These are phyloP conservation scores for Phytopythium aichiense DNA, from an alignment of 352 stramenopile genomes.

Conservation along the genomic window DNA sequence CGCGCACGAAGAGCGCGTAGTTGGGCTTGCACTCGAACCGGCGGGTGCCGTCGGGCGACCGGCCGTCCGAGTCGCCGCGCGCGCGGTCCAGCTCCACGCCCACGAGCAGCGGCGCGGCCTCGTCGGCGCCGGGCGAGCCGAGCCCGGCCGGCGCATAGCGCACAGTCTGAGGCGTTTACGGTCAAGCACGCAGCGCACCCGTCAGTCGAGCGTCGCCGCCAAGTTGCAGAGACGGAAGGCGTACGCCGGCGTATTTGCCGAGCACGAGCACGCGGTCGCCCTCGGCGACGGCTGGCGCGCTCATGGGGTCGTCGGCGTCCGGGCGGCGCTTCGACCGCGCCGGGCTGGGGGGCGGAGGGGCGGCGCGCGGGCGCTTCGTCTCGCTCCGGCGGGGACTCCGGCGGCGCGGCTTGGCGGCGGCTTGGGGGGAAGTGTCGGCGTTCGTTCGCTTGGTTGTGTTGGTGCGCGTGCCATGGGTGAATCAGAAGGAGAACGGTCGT, in stretches of 20 bases:
- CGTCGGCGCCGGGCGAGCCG: neutral
- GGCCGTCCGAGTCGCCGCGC: slow-evolving; percentile 73
- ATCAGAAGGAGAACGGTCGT: too few relatives aligned
- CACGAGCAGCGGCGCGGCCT: slow-evolving; percentile 38
- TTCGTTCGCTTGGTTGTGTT: neutral
- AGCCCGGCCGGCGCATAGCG: slow-evolving; percentile 50
- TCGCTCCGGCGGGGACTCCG: neutral
- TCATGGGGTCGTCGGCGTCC: neutral
- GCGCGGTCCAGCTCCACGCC: slow-evolving; percentile 85
- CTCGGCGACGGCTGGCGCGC: slow-evolving; percentile 14
- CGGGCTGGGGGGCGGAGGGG: neutral
- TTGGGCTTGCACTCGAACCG: slow-evolving; percentile 84
- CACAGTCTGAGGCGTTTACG: slow-evolving; percentile 33
- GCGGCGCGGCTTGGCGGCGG: neutral
- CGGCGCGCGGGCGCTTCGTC: slow-evolving; percentile 6
- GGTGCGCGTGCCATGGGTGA: too few relatives aligned
- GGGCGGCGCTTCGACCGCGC: slow-evolving; percentile 3
- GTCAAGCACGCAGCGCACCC: neutral
- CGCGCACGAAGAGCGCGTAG: slow-evolving; percentile 81
- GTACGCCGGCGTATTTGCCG: slow-evolving; percentile 76
- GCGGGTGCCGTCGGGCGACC: slow-evolving; percentile 49
- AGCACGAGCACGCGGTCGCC: slow-evolving; percentile 64
- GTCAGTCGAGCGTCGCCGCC: neutral
- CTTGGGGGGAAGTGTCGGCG: neutral
- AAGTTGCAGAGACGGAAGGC: slow-evolving; percentile 5